Evolutionary conservation across 345 rosid species (phyloP), one percentile per base, ranked within the genome.

Genomic region (Firmiana major): DNA sequence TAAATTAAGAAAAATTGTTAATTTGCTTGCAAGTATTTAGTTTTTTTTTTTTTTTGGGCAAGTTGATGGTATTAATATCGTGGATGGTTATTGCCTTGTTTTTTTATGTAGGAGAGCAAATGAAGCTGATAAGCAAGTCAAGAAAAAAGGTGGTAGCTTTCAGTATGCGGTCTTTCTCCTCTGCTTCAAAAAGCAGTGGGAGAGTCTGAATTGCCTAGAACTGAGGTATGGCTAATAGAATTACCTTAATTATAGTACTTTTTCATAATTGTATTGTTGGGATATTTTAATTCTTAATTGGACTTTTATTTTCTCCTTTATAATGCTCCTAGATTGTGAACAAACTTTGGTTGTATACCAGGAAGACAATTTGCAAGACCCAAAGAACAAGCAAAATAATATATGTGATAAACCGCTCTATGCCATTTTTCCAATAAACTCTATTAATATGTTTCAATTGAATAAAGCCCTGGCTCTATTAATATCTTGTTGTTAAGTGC

Each of bases 71-170:
- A 49, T 63, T 54, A 1, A 63, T 75, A 21, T 38, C 58, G 21
- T 75, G 26, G 2, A 66, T 63, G 16, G 28, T 58, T 19, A n/a
- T 22, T 16, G 38, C 51, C 73, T 62, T 79, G 62, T 38, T 38
- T 38, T 38, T 58, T 55, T 38, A 65, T 77, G 38, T 15, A 45
- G 69, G 62, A 74, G 82, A 82, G 75, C 79, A 71, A 74, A 80
- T 13, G 82, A 79, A 70, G 83, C 75, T 62, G 85, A 71, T 5
- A 86, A 83, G 78, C 81, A 88, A 54, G 87, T 38, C 17, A 91
- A 87, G 88, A 91, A 84, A 78, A 86, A 86, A 81, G 78, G 87
- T 9, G 91, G 97, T 58, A 97, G 97, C 16, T 92, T 92, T 80
- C 75, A 79, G 63, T 87, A 74, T 91, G 92, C 72, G 88, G 90